These are phyloP conservation scores for Pholiota molesta DNA, from an alignment of 768 basidiomycete genomes.

Conservation along the genomic window DNA sequence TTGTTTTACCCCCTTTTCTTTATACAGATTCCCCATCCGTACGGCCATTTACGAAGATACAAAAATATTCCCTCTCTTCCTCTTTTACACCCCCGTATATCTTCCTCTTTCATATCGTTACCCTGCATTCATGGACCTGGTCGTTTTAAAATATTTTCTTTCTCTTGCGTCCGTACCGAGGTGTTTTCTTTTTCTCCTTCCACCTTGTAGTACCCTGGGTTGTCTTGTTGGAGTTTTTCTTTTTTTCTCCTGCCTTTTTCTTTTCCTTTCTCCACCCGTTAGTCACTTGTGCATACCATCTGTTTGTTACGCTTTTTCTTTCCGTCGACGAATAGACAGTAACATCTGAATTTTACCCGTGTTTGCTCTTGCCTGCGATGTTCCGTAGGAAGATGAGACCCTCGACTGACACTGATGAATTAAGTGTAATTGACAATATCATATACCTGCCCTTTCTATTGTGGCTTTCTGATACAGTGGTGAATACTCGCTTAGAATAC, in stretches of 20 bases:
- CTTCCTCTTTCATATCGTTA: constrained; percentile 1
- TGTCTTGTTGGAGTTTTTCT: constrained; percentile 4
- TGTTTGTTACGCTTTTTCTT: not conserved
- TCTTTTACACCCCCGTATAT: constrained; percentile 3
- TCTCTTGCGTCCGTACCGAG: not conserved
- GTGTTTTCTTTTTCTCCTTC: not conserved
- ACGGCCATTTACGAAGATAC: constrained; percentile 3
- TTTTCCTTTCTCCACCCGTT: not conserved
- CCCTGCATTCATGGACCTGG: not conserved
- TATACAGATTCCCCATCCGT: constrained; percentile 4
- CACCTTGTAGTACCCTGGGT: not conserved
- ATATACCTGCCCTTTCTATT: no score
- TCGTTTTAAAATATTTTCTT: not conserved
- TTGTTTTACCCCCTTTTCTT: constrained; percentile 14
- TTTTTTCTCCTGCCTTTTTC: not conserved
- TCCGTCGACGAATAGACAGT: not conserved
- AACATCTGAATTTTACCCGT: constrained; percentile 1
- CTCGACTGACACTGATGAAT: no score
- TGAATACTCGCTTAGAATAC: no score
- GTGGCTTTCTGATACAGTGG: no score
- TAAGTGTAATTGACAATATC: no score
- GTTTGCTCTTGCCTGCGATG: not conserved
- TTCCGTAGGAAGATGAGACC: no score
- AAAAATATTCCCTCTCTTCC: constrained; percentile 6
- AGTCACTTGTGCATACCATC: not conserved